phyloP scores from a whole-genome alignment of 2,329 filamentous ascomycete species.

The Trichophyton benhamiae region DNA sequence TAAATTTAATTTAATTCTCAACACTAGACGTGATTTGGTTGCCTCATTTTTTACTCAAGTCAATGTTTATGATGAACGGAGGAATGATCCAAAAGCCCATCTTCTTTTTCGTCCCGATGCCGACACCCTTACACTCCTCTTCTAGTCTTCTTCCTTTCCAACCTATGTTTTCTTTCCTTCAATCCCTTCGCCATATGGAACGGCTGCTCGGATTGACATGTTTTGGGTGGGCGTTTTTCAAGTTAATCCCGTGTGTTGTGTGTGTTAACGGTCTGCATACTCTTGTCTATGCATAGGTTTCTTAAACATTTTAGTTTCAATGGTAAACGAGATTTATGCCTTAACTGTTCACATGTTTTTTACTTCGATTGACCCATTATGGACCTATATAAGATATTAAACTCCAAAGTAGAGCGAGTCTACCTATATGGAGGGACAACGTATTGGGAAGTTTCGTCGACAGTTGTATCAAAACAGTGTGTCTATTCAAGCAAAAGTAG shows the following conservation, averaged over 20 bases:
- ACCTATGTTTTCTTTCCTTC: background rate
- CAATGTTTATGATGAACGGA: background rate
- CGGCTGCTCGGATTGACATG: slow-evolving; percentile 2
- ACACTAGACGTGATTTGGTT: slow-evolving; percentile 2
- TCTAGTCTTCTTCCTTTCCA: background rate
- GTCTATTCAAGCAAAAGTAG: background rate
- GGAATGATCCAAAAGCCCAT: background rate
- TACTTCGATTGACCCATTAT: background rate
- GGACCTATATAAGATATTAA: too few relatives aligned
- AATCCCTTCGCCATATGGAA: background rate
- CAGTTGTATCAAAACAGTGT: background rate
- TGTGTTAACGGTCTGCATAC: slow-evolving; percentile 1
- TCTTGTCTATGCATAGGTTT: background rate
- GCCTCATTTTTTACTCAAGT: background rate
- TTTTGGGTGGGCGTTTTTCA: slow-evolving; percentile 4
- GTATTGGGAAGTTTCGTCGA: background rate
- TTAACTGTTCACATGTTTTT: background rate
- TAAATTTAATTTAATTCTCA: slow-evolving; percentile 20
- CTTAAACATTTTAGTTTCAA: background rate
- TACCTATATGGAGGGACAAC: background rate
- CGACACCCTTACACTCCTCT: background rate
- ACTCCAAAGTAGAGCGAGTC: background rate
- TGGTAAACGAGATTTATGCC: background rate
- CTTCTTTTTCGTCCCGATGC: background rate
- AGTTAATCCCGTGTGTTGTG: background rate